Evolutionary conservation across 73 alveolate genomes (phyloP), one percentile per base, ranked within the genome.

Genomic region (Paramecium tetraurelia): DNA sequence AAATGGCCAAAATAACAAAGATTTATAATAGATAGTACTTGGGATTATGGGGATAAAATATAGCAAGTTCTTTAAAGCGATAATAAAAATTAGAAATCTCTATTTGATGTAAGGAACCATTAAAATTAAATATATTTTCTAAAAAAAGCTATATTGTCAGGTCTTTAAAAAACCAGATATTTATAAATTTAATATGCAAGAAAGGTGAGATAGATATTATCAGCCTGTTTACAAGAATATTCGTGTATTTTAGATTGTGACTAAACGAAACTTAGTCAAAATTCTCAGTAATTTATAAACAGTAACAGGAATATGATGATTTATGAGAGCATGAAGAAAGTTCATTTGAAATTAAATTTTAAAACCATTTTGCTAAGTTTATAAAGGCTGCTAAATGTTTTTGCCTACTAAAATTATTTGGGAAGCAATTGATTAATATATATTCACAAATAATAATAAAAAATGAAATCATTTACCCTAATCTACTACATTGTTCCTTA

Each of bases 231-330:
- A 27, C 31, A 27, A 27, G 31, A 27, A 27, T 27, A 27, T 27
- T 27, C 31, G 2, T 27, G 31, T 27, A 18, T 29, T 29, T 71
- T 71, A 86, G 93, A 69, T 95, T 97, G 53, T 97, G 99, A 90
- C 98, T 99, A 22, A 98, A 99, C 88, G 94, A 99, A 69, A 99
- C 99, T 21, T 99, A 99, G 99, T 99, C 71, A 99, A 99, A 27
- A 27, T 27, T 93, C 92, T 97, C 92, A 95, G 98, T 92, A 86
- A 95, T 38, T 97, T 95, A 11, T 95, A 97, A 92, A 95, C 97
- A 4, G 97, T 93, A 96, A 99, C 99, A 22, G 99, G 99, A 31
- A 98, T 97, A 99, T 98, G 96, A 99, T 98, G 96, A 69, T 99
- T 99, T 12, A 97, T 99, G 88, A 97, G 99, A 85, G 99, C 99